Conservation (phyloP, 2,329 filamentous ascomycete genomes). For the Ophiocordyceps camponoti-rufipedis region DNA sequence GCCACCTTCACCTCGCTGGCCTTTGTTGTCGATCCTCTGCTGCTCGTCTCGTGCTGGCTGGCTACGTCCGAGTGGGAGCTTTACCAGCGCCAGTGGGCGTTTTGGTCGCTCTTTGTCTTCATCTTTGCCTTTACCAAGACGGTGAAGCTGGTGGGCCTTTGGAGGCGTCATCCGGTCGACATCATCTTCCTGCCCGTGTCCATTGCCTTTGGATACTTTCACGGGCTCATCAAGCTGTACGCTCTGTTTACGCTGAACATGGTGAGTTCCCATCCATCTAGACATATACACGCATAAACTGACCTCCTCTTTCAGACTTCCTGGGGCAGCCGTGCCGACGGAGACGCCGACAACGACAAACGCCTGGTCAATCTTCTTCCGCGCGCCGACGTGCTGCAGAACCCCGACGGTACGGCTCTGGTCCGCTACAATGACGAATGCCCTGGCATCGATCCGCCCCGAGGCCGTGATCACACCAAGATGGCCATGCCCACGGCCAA, state of each 20-base stretch:
- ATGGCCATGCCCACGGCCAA: neutral
- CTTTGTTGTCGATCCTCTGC: slow-evolving; percentile 56
- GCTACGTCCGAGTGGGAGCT: slow-evolving; percentile 45
- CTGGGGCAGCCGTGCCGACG: slow-evolving; percentile 86
- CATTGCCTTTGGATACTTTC: slow-evolving; percentile 79
- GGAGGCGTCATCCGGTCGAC: slow-evolving; percentile 68
- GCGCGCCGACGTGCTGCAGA: neutral
- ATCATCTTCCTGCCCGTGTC: slow-evolving; percentile 68
- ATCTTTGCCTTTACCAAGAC: slow-evolving; percentile 75
- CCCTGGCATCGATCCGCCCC: neutral
- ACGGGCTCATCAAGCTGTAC: slow-evolving; percentile 82
- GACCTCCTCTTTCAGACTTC: slow-evolving; percentile 46
- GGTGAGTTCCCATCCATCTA: slow-evolving; percentile 31
- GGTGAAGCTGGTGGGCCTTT: slow-evolving; percentile 77
- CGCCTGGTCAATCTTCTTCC: slow-evolving; percentile 30
- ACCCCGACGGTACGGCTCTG: slow-evolving; percentile 13
- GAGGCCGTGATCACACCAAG: neutral
- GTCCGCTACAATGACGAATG: slow-evolving; percentile 17
- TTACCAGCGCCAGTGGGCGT: slow-evolving; percentile 29
- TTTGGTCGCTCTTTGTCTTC: slow-evolving; percentile 49
- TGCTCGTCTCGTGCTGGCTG: slow-evolving; percentile 51
- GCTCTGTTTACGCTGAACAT: slow-evolving; percentile 67
- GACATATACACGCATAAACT: neutral
- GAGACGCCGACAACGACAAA: slow-evolving; percentile 63
- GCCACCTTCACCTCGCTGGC: slow-evolving; percentile 86